phyloP scores from a whole-genome alignment of 2,329 filamentous ascomycete genomes.

The Fusarium sp. region DNA sequence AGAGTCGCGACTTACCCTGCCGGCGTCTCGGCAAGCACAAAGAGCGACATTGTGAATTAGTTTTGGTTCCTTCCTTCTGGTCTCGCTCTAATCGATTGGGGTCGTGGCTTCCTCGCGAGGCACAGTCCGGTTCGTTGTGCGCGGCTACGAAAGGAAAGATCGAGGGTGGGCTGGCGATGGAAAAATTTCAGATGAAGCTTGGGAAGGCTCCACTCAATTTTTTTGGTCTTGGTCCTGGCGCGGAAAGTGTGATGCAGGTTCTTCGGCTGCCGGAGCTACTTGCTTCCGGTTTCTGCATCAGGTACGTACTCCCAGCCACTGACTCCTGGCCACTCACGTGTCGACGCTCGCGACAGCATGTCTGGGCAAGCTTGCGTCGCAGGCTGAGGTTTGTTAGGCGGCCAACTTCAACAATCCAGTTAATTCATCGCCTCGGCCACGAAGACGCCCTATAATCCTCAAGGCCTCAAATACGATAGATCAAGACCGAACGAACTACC shows the following conservation, averaged over 20 bases:
- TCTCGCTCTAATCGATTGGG: constrained; percentile 47
- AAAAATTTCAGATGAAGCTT: constrained; percentile 57
- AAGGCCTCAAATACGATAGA: constrained; percentile 3
- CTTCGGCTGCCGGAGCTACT: constrained; percentile 41
- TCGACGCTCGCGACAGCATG: constrained; percentile 29
- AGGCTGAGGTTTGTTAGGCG: constrained; percentile 43
- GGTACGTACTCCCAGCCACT: constrained; percentile 24
- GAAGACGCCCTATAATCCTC: constrained; percentile 10
- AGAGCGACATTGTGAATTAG: constrained; percentile 78
- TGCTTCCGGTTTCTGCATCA: constrained; percentile 34
- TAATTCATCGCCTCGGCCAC: constrained; percentile 30
- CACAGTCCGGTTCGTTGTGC: constrained; percentile 52
- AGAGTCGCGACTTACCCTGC: constrained; percentile 68
- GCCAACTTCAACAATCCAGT: constrained; percentile 39
- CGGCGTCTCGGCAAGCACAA: constrained; percentile 93
- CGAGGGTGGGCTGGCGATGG: constrained; percentile 49
- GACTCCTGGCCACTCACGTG: constrained; percentile 45
- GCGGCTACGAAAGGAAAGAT: constrained; percentile 47
- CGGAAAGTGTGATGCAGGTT: constrained; percentile 44
- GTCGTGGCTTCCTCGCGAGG: constrained; percentile 50
- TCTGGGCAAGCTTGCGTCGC: constrained; percentile 35
- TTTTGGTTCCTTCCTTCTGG: constrained; percentile 45
- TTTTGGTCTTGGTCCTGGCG: constrained; percentile 46
- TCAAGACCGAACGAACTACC: background rate
- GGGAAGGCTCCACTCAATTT: constrained; percentile 53